Base-by-base conservation (phyloP, 2,329 filamentous ascomycete genomes). In the Diplodia intermedia region DNA sequence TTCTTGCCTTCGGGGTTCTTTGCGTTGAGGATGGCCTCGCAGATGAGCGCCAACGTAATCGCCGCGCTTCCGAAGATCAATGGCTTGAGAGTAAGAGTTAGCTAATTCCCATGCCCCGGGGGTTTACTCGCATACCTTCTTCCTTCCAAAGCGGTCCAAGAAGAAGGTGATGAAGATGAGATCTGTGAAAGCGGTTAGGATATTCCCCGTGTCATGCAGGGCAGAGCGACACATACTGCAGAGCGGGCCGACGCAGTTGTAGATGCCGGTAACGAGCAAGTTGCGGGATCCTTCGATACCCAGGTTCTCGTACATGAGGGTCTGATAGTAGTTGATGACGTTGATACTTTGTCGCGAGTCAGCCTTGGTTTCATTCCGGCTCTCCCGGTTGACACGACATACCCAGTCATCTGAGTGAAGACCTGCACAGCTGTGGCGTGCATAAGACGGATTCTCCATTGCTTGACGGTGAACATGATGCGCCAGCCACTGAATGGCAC, bases 401-500 rank as follows among this genome's bases (percentile, higher is more conserved):
- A 79, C 79, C 86, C 86, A n/a, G 83, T 85, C 72, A 90, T 85
- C 70, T 90, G 88, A 57, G 88, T 88, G 72, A 91, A 89, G 69
- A 88, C 83, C 74, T 91, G 88, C 49, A 89, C 85, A 38, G 86
- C 77, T 52, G 85, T 85, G 26, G 86, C 89, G 69, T 89, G 86
- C 70, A 89, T 76, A 62, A 90, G 83, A 18, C 89, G 82, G 57
- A 83, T 89, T 73, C 89, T 84, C 83, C 88, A 89, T 66, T 84
- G 77, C 31, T 85, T 83, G 8, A 86, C 82, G 14, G 80, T 84
- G 73, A 90, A 89, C 77, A 90, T 84, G 65, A 88, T 82, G 1
- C 74, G 74, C 82, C 86, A 90, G 2, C 83, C 84, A 49, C 66
- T 68, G n/a, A 9, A 26, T 20, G 11, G 26, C 15, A 3, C 23